Conservation (phyloP, 257 asterid genomes). For the Petrea volubilis region DNA sequence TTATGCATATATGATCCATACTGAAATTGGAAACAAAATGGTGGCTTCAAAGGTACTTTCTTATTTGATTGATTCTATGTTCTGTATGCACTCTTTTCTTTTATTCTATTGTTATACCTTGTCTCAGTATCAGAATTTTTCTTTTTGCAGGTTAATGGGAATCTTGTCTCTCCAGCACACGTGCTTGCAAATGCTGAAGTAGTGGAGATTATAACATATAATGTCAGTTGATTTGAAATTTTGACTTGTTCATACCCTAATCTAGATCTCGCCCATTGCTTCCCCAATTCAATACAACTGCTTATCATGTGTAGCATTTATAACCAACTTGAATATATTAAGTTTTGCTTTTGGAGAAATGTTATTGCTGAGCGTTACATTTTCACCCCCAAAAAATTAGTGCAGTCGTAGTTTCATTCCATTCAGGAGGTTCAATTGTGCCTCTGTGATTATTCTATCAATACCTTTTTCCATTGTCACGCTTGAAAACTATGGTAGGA, state of each 20-base stretch:
- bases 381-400: slow-evolving; percentile 6
- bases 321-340: background rate
- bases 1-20: slow-evolving; percentile 90
- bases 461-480: slow-evolving; percentile 15
- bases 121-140: slow-evolving; percentile 22
- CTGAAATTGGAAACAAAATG: slow-evolving; percentile 89
- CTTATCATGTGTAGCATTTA: background rate
- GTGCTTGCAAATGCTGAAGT: slow-evolving; percentile 89
- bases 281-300: background rate
- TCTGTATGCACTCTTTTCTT: slow-evolving; percentile 8
- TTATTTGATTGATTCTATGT: slow-evolving; percentile 2
- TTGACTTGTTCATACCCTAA: slow-evolving; percentile 2
- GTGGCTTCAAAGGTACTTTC: slow-evolving; percentile 84
- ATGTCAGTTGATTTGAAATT: slow-evolving; percentile 51
- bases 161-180: slow-evolving; percentile 79
- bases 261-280: background rate
- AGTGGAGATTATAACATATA: slow-evolving; percentile 78
- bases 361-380: background rate
- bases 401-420: background rate
- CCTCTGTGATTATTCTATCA: background rate
- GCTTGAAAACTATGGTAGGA: background rate
- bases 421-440: background rate
- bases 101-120: slow-evolving; percentile 1
- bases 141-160: slow-evolving; percentile 82
- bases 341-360: background rate